phyloP scores from a whole-genome alignment of 345 rosid species.

The Acer yangbiense region DNA sequence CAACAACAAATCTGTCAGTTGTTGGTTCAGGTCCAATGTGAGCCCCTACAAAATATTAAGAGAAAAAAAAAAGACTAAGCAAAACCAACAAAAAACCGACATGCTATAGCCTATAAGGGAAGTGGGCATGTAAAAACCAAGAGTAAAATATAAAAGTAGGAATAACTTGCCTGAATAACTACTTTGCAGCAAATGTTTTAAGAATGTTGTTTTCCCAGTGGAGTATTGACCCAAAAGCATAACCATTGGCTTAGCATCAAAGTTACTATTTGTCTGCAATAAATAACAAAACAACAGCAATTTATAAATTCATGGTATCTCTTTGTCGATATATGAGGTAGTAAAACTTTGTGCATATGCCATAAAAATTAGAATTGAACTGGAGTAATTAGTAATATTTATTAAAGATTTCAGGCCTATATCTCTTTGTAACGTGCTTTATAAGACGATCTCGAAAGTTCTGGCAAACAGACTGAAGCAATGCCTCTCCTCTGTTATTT shows the following conservation, averaged over 20 bases:
- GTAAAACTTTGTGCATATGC: constrained; percentile 15
- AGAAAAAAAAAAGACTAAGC: not conserved
- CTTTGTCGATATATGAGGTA: not conserved
- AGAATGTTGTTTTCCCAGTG: constrained; percentile 96
- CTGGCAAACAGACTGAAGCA: too few species aligned
- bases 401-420: too few species aligned
- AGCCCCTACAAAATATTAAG: constrained; percentile 65
- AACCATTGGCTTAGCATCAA: constrained; percentile 97
- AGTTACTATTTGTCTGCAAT: constrained; percentile 82
- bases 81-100: not conserved
- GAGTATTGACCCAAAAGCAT: constrained; percentile 99
- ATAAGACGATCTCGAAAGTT: too few species aligned
- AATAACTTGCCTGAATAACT: constrained; percentile 72
- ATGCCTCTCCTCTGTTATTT: too few species aligned
- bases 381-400: not conserved
- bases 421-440: too few species aligned
- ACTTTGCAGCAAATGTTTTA: constrained; percentile 84
- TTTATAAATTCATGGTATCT: constrained; percentile 6
- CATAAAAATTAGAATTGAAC: constrained; percentile 14
- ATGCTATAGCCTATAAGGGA: not conserved
- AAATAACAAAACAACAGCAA: constrained; percentile 18
- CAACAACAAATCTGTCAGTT: constrained; percentile 96
- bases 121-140: constrained; percentile 9
- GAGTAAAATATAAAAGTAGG: not conserved
- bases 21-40: constrained; percentile 99